phyloP scores from a whole-genome alignment of 129 eudicot species.

The Cynara cardunculus region DNA sequence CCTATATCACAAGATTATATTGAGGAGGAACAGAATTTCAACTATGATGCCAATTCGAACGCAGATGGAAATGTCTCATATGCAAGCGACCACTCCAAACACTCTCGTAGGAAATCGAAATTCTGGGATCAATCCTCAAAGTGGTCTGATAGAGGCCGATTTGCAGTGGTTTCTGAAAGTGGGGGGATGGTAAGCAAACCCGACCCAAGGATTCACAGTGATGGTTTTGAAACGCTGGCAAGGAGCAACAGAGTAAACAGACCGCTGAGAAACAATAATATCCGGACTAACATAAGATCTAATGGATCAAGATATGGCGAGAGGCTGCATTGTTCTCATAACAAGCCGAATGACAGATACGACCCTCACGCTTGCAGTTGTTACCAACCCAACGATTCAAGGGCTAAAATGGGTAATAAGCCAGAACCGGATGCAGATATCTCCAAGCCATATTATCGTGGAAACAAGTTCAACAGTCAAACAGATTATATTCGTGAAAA shows the following conservation, averaged over 20 bases:
- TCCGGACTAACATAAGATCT: slow-evolving; percentile 39
- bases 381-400: slow-evolving; percentile 52
- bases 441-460: slow-evolving; percentile 52
- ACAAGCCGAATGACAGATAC: slow-evolving; percentile 48
- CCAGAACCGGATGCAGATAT: slow-evolving; percentile 41
- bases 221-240: slow-evolving; percentile 34
- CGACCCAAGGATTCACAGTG: slow-evolving; percentile 49
- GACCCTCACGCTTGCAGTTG: slow-evolving; percentile 66
- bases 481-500: slow-evolving; percentile 43
- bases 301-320: slow-evolving; percentile 46
- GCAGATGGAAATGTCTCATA: slow-evolving; percentile 37
- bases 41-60: slow-evolving; percentile 27
- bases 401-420: slow-evolving; percentile 49
- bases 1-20: slow-evolving; percentile 49
- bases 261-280: slow-evolving; percentile 44
- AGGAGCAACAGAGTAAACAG: slow-evolving; percentile 43
- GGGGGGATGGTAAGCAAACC: slow-evolving; percentile 45
- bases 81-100: slow-evolving; percentile 42
- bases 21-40: slow-evolving; percentile 35
- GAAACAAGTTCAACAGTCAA: slow-evolving; percentile 43
- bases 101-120: slow-evolving; percentile 46
- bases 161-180: slow-evolving; percentile 42
- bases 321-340: slow-evolving; percentile 46
- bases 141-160: slow-evolving; percentile 56
- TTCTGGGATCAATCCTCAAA: slow-evolving; percentile 43